A percentile compares a stretch with the other conserved stretches of the same genome.
phyloP scores from a whole-genome alignment of 2,329 filamentous ascomycete species.

The Curvularia spicifera region DNA sequence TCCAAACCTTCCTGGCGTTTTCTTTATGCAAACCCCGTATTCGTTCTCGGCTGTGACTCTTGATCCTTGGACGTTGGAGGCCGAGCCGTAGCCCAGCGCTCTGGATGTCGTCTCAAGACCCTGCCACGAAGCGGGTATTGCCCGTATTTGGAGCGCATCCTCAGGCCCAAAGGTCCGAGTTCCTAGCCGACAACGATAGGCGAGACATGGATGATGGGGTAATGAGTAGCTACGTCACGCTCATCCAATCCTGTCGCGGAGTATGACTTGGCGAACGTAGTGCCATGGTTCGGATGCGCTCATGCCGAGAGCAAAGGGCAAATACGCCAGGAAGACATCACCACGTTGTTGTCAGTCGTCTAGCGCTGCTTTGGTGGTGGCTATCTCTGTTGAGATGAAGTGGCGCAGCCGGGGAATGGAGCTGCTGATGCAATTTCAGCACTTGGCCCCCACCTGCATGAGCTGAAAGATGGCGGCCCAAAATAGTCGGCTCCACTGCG shows the following conservation, averaged over 20 bases:
- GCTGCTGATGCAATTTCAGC: conserved; percentile 8
- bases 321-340: background rate
- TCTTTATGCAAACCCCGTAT: conserved; percentile 4
- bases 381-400: background rate
- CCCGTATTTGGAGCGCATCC: background rate
- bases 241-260: conserved; percentile 5
- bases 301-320: conserved; percentile 4
- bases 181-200: background rate
- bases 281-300: conserved; percentile 6
- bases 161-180: background rate
- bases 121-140: conserved; percentile 8
- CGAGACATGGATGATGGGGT: background rate
- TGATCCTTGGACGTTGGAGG: background rate
- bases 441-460: conserved; percentile 13
- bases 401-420: background rate
- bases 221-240: conserved; percentile 4
- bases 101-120: conserved; percentile 9
- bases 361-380: background rate
- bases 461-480: conserved; percentile 23
- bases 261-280: conserved; percentile 9
- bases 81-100: background rate
- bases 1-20: background rate
- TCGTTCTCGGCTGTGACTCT: background rate
- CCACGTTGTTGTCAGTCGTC: background rate
- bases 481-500: conserved; percentile 23